phyloP scores from a whole-genome alignment of 371 early-diverging fungal species.

The Massospora cicadina region DNA sequence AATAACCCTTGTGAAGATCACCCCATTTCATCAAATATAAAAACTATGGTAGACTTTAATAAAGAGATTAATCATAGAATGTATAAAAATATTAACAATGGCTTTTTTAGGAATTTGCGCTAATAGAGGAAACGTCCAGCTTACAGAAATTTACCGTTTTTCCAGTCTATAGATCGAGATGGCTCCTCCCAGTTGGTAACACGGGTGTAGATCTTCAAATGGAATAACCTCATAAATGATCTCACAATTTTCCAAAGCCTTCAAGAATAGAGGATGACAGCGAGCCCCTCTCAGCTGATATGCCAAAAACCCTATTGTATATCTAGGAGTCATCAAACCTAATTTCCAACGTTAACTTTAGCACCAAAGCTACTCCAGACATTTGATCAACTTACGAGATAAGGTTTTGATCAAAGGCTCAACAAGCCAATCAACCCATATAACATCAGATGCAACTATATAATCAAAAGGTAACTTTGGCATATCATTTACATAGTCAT shows the following conservation, averaged over 20 bases:
- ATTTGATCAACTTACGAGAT: slow-evolving; percentile 25
- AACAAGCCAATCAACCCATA: slow-evolving; percentile 27
- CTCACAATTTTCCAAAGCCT: neutral
- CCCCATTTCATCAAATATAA: too few species aligned
- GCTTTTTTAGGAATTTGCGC: too few species aligned
- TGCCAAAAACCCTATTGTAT: neutral
- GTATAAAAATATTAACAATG: too few species aligned
- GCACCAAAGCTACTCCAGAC: neutral
- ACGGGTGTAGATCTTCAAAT: neutral
- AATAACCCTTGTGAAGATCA: too few species aligned
- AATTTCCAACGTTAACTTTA: too few species aligned
- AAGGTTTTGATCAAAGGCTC: slow-evolving; percentile 21
- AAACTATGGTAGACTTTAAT: too few species aligned
- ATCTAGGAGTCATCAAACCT: neutral
- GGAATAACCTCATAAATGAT: neutral
- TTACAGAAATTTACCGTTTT: too few species aligned
- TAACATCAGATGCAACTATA: slow-evolving; percentile 26
- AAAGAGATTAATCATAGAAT: too few species aligned
- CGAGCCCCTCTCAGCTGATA: neutral
- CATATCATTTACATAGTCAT: neutral
- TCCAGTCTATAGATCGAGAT: neutral
- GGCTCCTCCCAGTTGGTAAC: neutral
- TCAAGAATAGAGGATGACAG: neutral
- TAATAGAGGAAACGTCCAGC: too few species aligned
- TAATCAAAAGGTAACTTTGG: slow-evolving; percentile 15